These are phyloP conservation scores for Pholiota microspora DNA, from an alignment of 768 basidiomycete species.

Conservation along the genomic window DNA sequence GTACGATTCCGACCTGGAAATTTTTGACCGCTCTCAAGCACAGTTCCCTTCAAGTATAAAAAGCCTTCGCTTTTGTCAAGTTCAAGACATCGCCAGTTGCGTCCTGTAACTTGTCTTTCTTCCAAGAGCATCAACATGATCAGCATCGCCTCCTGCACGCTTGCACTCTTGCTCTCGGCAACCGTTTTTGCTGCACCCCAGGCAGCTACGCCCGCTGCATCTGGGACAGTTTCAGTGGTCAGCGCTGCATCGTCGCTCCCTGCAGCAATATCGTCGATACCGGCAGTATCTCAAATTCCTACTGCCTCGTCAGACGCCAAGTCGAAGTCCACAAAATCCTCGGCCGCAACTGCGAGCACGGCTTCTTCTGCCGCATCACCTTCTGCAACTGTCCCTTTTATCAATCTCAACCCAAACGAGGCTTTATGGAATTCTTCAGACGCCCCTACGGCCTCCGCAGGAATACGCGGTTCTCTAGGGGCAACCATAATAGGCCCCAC, in stretches of 20 bases:
- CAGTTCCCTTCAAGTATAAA: slow-evolving; percentile 15
- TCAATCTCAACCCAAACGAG: slow-evolving; percentile 22
- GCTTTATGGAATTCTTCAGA: slow-evolving; percentile 20
- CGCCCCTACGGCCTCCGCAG: slow-evolving; percentile 35
- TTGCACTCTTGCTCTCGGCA: slow-evolving; percentile 31
- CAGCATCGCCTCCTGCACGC: slow-evolving; percentile 31
- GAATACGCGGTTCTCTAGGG: slow-evolving; percentile 46
- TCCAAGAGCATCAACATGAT: slow-evolving; percentile 27
- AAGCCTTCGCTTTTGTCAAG: not conserved
- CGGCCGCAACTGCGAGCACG: slow-evolving; percentile 19
- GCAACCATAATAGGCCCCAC: slow-evolving; percentile 53
- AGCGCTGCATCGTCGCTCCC: slow-evolving; percentile 14
- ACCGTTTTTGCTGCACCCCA: slow-evolving; percentile 24
- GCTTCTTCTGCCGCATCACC: slow-evolving; percentile 27
- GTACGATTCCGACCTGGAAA: not conserved
- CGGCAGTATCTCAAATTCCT: slow-evolving; percentile 18
- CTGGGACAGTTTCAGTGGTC: slow-evolving; percentile 13
- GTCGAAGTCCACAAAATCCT: slow-evolving; percentile 13
- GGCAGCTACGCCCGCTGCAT: slow-evolving; percentile 18
- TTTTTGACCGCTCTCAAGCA: not conserved
- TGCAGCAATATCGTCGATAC: slow-evolving; percentile 15
- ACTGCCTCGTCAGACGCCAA: slow-evolving; percentile 14
- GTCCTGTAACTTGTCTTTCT: slow-evolving; percentile 6
- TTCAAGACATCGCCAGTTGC: slow-evolving; percentile 3
- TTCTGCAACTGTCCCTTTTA: slow-evolving; percentile 33